A percentile compares a stretch with the other conserved stretches of the same genome.
Conservation (phyloP, 352 stramenopile species). For the Pseudoperonospora humuli region DNA sequence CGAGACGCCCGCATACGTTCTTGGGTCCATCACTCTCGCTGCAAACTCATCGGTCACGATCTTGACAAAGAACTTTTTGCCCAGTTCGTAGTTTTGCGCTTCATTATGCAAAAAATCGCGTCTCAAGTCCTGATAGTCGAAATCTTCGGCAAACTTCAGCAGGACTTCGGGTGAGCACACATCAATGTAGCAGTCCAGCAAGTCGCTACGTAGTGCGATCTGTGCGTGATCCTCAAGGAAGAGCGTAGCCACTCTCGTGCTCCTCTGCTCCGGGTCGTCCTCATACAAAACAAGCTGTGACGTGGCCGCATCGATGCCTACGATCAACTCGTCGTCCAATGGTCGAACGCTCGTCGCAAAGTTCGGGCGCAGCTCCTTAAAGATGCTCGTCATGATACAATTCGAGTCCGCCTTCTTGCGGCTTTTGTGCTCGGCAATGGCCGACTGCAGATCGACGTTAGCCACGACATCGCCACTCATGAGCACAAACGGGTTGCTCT, state of each 20-base stretch:
- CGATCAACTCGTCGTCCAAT: conserved; percentile 72
- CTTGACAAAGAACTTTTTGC: conserved; percentile 95
- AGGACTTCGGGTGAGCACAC: conserved; percentile 98
- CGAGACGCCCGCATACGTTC: conserved; percentile 90
- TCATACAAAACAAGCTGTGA: conserved; percentile 84
- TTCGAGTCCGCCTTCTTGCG: conserved; percentile 87
- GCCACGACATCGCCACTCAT: conserved; percentile 95
- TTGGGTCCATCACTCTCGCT: conserved; percentile 89
- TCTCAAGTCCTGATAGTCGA: conserved; percentile 96
- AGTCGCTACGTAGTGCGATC: conserved; percentile 87
- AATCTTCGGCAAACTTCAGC: conserved; percentile 96
- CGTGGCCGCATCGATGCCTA: conserved; percentile 69
- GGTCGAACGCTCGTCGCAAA: conserved; percentile 51
- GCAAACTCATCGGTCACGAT: conserved; percentile 91
- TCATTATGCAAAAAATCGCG: conserved; percentile 95
- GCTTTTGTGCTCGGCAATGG: conserved; percentile 64
- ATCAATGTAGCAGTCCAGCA: conserved; percentile 96
- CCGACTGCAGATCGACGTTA: conserved; percentile 89
- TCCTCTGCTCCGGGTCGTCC: conserved; percentile 43
- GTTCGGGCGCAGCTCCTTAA: conserved; percentile 83
- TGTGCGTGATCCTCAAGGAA: conserved; percentile 81
- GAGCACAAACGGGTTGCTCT: conserved; percentile 96
- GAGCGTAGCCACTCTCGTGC: conserved; percentile 51
- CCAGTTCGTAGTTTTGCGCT: conserved; percentile 96
- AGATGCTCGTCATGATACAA: conserved; percentile 94